Base-by-base conservation (phyloP, 2,329 filamentous ascomycete species). In the Lecanicillium sp. region DNA sequence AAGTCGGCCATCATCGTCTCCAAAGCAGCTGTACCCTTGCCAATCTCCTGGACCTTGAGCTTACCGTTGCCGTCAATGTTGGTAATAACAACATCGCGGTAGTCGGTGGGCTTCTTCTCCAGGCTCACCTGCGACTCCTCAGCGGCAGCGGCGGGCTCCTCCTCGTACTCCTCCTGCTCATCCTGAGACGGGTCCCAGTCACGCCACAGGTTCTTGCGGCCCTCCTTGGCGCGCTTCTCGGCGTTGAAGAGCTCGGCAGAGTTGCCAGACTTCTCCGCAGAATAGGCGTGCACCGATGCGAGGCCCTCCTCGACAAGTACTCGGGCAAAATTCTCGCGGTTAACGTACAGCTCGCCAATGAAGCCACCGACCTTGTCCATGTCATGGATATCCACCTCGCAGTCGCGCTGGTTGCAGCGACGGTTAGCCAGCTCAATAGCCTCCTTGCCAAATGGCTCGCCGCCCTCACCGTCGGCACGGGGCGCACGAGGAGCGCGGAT, bases 311-410 rank as follows among this genome's bases (percentile, higher is more conserved):
- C 92, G 2, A 98, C 79, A 2, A 98, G 75, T 3, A 87, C 62
- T 70, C 95, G 96, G 54, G 89, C 87, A 56, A 98, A 94, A 68
- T 86, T 97, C 65, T 97, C 90, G 38, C 89, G 85, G 69, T 88
- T 90, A 59, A 98, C 77, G 61, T 88, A 96, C 17, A 98, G 72
- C 12, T 87, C 86, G 40, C 92, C 92, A 50, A 98, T 97, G 69
- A 98, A 98, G 28, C 92, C 92, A 52, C 92, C 92, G 18, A 92
- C 82, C 71, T 96, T 97, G 72, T 98, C 92, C 49, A 87, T 85
- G 53, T 89, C 88, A 59, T 95, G 81, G 15, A 98, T 84, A 52
- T 98, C 89, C 42, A 98, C 86, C 62, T 97, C 90, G 35, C 92
- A 89, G 61, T 98, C 92, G 39, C 92, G 82, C 68, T 98, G 92